Base-by-base conservation (phyloP, 2,329 filamentous ascomycete genomes). In the Penicillium sp. region DNA sequence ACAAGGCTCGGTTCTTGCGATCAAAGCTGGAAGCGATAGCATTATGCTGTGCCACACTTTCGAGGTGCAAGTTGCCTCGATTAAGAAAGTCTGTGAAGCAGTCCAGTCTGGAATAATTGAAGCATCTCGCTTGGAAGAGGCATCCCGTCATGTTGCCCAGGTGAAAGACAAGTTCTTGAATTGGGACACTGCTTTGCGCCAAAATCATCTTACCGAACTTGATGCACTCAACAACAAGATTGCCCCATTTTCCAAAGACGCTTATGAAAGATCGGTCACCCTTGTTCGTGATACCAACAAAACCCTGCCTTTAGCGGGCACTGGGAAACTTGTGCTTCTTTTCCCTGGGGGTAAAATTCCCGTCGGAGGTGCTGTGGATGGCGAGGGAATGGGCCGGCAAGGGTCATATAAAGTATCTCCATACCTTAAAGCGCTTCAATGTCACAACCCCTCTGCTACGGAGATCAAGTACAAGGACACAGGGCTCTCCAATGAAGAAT, bases 21-120 rank as follows among this genome's bases (percentile, higher is more conserved):
- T 80, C 26, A 74, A 72, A 54, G 76, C 78, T 31, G 77, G 78
- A 21, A 74, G 72, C 49, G 78, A 80, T 55, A 78, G 74, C 53
- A 64, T 77, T 6, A 79, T 80, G 76, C 67, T 80, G n/a, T 79
- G 77, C 44, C 76, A 80, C 59, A 78, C 76, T 1, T 75, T 75
- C 54, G 65, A 69, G 6, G 71, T 74, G 35, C 77, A 80, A 57
- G 64, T 78, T 19, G 72, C 67, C 4, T 74, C 77, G 1, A 77
- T 79, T 19, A 65, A 77, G 37, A 62, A 67, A 27, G 72, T 80
- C 2, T 69, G 72, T 23, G 58, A 72, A 46, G 76, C 76, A 16
- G 65, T 77, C 0, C 67, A 71, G 42, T 70, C 69, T 25, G 76
- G 75, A 5, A 62, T 67, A 4, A 62, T 80, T 23, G 60, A 69